A percentile compares a stretch with the other conserved stretches of the same genome.
phyloP scores from a whole-genome alignment of 163 green algal genomes.

The Trebouxiophyceae sp. region DNA sequence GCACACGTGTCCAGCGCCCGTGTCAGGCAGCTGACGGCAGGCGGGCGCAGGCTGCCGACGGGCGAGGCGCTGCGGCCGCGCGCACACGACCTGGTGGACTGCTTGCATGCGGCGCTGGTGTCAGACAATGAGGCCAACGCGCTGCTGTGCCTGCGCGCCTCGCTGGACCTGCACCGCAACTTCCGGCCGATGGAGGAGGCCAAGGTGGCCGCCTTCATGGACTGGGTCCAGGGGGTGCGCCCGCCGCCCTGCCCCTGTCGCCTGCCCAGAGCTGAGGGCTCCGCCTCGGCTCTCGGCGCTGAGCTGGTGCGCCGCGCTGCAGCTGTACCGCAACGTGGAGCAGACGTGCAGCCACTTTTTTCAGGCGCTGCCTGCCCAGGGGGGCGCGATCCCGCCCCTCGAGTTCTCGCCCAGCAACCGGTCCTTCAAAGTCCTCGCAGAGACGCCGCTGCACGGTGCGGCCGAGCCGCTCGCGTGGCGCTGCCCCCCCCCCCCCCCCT shows the following conservation, averaged over 20 bases:
- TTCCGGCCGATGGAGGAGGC: constrained; percentile 59
- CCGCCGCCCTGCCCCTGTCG: background rate
- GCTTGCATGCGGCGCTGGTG: constrained; percentile 15
- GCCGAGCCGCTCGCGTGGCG: background rate
- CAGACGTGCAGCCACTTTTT: constrained; percentile 27
- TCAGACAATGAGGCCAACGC: constrained; percentile 87
- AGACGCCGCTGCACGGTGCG: constrained; percentile 69
- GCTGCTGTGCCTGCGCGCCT: constrained; percentile 66
- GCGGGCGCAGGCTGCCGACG: background rate
- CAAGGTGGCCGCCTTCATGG: constrained; percentile 45
- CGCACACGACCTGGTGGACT: constrained; percentile 44
- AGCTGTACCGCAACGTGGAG: constrained; percentile 25
- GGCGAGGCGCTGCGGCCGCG: constrained; percentile 29
- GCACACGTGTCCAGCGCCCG: background rate
- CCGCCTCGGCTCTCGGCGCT: background rate
- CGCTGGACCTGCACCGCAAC: constrained; percentile 87
- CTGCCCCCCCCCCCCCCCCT: background rate
- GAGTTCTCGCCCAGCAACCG: constrained; percentile 25
- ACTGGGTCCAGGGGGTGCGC: constrained; percentile 64
- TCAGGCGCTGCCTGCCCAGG: constrained; percentile 14
- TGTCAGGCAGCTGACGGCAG: background rate
- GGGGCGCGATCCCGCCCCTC: constrained; percentile 7
- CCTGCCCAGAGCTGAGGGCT: background rate
- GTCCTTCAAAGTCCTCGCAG: constrained; percentile 74
- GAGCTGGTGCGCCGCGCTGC: background rate